These are phyloP conservation scores for Meripilus lineatus DNA, from an alignment of 1,284 basidiomycete species.

Conservation along the genomic window DNA sequence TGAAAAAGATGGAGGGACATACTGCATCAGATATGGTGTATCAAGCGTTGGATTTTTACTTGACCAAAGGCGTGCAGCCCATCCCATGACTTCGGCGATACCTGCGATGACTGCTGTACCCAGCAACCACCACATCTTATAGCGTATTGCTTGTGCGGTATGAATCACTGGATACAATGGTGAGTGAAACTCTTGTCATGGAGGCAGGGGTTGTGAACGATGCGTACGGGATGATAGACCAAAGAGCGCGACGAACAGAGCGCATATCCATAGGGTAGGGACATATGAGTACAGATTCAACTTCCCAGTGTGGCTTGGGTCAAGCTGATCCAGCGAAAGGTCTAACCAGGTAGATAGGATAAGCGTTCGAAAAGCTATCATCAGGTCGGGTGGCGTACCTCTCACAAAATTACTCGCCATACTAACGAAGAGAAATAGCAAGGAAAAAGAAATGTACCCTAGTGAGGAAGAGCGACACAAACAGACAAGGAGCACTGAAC, in stretches of 20 bases:
- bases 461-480: no score
- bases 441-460: no score
- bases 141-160: conserved; percentile 26
- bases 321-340: no score
- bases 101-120: conserved; percentile 33
- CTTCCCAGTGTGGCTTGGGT: no score
- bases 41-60: conserved; percentile 22
- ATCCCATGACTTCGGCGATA: conserved; percentile 34
- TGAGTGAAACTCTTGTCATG: background rate
- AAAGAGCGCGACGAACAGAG: conserved; percentile 18
- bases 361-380: no score
- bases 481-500: no score
- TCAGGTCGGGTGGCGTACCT: no score
- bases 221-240: conserved; percentile 4
- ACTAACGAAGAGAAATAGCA: no score
- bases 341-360: no score
- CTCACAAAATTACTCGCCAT: no score
- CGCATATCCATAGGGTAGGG: conserved; percentile 26
- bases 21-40: conserved; percentile 42
- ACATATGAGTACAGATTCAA: conserved; percentile 26
- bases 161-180: conserved; percentile 26
- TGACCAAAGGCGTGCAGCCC: conserved; percentile 34
- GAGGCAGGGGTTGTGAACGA: no score
- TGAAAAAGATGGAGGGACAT: conserved; percentile 12
- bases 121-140: conserved; percentile 35